Evolutionary conservation across 192 early-diverging fungal genomes (phyloP), one percentile per base, ranked within the genome.

Genomic region (Helicostylum pulchrum): DNA sequence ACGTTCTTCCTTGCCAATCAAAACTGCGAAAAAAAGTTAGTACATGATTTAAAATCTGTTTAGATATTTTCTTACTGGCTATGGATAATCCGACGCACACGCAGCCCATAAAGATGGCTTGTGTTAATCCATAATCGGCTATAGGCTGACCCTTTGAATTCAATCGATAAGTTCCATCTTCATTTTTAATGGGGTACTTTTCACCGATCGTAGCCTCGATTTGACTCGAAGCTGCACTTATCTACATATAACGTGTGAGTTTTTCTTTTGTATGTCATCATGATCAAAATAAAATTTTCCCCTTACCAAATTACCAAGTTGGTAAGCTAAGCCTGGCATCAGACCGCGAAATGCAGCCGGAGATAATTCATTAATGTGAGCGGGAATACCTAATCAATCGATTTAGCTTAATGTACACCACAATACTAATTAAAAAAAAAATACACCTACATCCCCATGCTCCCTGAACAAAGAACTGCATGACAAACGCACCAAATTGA

Each of bases 311-410:
- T 88, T 92, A 30, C 88, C 90, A 15, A 88, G 74, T 76, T 92
- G 88, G 70, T 89, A 90, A 2, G 86, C 64, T n/a, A 92, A 71
- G 17, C 90, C 88, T 8, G 88, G 87, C 55, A 92, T 84, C 2
- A 84, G 79, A 12, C 82, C 83, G 9, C 90, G 83, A 67, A 89
- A 81, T 14, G 72, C 74, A 34, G 81, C 73, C 21, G 90, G 90
- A 43, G 86, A 83, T 32, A 92, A 68, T 53, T 92, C 90, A 68
- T 76, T 81, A 0, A 92, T 71, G 68, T 88, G 84, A 7, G 78
- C 84, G 7, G 90, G 88, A 64, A 92, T 79, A 47, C 88, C 88
- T 77, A n/a, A 3, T 30, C 19, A 78, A 77, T 53, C 72, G 69
- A 10, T 19, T 43, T 43, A 57, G 34, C 1, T 12, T 15, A 45